Percentiles rank a stretch among this genome's conserved stretches.
These are phyloP conservation scores for Parasarocladium wereldwijsianum DNA, from an alignment of 2,329 filamentous ascomycete species.

Conservation along the genomic window DNA sequence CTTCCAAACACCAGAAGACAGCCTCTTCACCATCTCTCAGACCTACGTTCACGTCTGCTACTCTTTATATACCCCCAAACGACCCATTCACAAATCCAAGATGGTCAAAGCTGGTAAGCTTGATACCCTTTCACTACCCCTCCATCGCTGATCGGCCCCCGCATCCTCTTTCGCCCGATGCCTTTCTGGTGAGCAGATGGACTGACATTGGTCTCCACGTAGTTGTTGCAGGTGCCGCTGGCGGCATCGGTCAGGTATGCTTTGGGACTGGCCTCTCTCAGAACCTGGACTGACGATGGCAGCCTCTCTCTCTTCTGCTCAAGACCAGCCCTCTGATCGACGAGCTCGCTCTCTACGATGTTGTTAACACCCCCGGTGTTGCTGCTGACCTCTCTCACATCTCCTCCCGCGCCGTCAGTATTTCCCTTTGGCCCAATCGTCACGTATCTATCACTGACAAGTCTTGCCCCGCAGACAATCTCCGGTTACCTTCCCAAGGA, in stretches of 20 bases:
- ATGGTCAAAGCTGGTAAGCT: slow-evolving; percentile 49
- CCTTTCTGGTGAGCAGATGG: background rate
- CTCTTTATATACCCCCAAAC: background rate
- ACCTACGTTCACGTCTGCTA: background rate
- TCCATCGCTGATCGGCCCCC: slow-evolving; percentile 13
- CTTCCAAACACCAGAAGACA: slow-evolving; percentile 1
- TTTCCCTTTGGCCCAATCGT: slow-evolving; percentile 5
- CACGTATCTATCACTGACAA: background rate
- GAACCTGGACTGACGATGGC: too few relatives aligned
- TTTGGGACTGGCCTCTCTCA: background rate
- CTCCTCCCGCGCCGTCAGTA: slow-evolving; percentile 63
- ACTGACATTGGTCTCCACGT: slow-evolving; percentile 4
- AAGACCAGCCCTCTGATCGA: slow-evolving; percentile 81
- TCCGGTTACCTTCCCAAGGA: slow-evolving; percentile 78
- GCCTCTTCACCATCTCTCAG: background rate
- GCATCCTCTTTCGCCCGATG: slow-evolving; percentile 7
- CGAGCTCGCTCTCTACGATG: slow-evolving; percentile 96
- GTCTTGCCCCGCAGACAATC: slow-evolving; percentile 48
- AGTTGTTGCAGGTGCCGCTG: slow-evolving; percentile 89
- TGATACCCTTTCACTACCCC: slow-evolving; percentile 3
- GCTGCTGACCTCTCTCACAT: slow-evolving; percentile 96
- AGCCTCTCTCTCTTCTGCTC: slow-evolving; percentile 93
- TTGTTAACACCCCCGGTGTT: slow-evolving; percentile 95
- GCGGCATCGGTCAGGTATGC: slow-evolving; percentile 92
- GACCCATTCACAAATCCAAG: slow-evolving; percentile 11